Percentiles rank a stretch among this genome's conserved stretches.
Evolutionary conservation across 176 grass and related monocot genomes (phyloP).

Genomic region (Raddia guianensis): DNA sequence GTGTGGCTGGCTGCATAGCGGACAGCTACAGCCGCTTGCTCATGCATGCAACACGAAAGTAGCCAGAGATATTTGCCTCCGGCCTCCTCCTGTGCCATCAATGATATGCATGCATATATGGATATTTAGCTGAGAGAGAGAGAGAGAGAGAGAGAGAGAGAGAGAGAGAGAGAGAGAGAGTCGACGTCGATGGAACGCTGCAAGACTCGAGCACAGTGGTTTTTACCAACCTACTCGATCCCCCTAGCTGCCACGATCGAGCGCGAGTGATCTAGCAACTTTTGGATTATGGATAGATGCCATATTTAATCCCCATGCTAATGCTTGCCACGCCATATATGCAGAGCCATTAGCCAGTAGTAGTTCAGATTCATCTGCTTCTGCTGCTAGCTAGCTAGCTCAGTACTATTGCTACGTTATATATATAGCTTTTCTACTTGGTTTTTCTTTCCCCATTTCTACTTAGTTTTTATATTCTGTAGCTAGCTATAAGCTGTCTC

Average conservation of each 20-base stretch:
- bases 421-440: slow-evolving; percentile 11
- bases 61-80: slow-evolving; percentile 40
- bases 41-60: slow-evolving; percentile 9
- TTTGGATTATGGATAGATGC: slow-evolving; percentile 35
- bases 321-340: slow-evolving; percentile 49
- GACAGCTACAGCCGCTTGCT: slow-evolving; percentile 44
- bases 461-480: slow-evolving; percentile 16
- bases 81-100: background rate
- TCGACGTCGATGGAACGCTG: slow-evolving; percentile 13
- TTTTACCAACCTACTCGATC: slow-evolving; percentile 49
- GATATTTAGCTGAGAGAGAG: slow-evolving; percentile 23
- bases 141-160: background rate
- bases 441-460: background rate
- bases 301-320: slow-evolving; percentile 29
- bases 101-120: slow-evolving; percentile 5
- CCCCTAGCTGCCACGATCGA: slow-evolving; percentile 32
- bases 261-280: slow-evolving; percentile 30
- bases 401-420: background rate
- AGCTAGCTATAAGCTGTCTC: background rate
- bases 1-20: slow-evolving; percentile 15
- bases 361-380: slow-evolving; percentile 15
- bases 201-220: slow-evolving; percentile 1
- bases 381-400: slow-evolving; percentile 4
- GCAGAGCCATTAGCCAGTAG: slow-evolving; percentile 29
- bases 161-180: background rate